phyloP scores from a whole-genome alignment of 2,329 filamentous ascomycete species.

The Neofusicoccum ribis region DNA sequence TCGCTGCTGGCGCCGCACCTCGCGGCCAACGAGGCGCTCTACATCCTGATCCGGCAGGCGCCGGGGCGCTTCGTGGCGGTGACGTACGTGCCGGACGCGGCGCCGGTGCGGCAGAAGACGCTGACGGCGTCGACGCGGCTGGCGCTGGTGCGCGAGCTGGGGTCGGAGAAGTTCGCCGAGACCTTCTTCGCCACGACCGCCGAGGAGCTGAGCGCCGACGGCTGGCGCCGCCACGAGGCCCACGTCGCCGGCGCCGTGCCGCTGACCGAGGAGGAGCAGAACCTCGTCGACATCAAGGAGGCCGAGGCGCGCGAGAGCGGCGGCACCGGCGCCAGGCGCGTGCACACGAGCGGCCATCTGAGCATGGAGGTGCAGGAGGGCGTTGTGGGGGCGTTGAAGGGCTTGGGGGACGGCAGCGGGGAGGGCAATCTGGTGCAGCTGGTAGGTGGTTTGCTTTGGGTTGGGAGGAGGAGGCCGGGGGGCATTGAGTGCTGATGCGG shows the following conservation, averaged over 20 bases:
- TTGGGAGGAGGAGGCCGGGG: slow-evolving; percentile 28
- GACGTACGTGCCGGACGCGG: slow-evolving; percentile 76
- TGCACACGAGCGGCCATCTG: slow-evolving; percentile 33
- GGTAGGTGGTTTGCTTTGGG: slow-evolving; percentile 49
- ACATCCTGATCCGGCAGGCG: slow-evolving; percentile 66
- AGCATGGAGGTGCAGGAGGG: slow-evolving; percentile 60
- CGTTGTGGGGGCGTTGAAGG: slow-evolving; percentile 64
- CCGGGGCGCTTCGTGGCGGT: slow-evolving; percentile 57
- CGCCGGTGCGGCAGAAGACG: slow-evolving; percentile 83
- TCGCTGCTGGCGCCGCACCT: slow-evolving; percentile 62
- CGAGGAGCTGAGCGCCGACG: slow-evolving; percentile 67
- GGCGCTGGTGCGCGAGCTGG: slow-evolving; percentile 73
- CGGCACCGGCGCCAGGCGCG: slow-evolving; percentile 59
- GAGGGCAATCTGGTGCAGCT: slow-evolving; percentile 62
- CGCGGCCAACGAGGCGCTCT: slow-evolving; percentile 66
- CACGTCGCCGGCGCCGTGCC: slow-evolving; percentile 65
- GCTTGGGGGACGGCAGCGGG: slow-evolving; percentile 52
- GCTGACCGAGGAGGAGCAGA: slow-evolving; percentile 75
- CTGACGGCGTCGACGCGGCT: slow-evolving; percentile 77
- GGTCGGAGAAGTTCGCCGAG: slow-evolving; percentile 75
- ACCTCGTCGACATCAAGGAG: slow-evolving; percentile 68
- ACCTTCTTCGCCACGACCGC: slow-evolving; percentile 71
- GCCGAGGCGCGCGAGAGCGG: slow-evolving; percentile 73
- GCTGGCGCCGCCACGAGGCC: slow-evolving; percentile 71
- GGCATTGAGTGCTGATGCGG: slow-evolving; percentile 61